A percentile compares a stretch with the other conserved stretches of the same genome.
Evolutionary conservation across 116 monocot genomes (phyloP).

Genomic region (Dioscorea cayenensis): DNA sequence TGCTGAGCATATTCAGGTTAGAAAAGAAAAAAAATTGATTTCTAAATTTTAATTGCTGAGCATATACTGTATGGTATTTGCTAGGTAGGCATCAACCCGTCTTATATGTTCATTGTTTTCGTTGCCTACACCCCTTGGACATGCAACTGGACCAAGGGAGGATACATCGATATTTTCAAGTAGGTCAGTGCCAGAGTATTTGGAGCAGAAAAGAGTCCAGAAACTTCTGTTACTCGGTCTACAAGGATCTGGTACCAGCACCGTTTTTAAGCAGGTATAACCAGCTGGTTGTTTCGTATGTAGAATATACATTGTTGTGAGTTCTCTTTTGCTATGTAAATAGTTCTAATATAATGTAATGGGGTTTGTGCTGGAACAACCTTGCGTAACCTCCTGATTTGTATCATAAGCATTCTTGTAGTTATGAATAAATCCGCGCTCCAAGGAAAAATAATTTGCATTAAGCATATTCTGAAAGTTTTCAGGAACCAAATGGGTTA

Average conservation of each 20-base stretch:
- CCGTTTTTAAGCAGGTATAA: constrained; percentile 48
- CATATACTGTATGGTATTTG: constrained; percentile 3
- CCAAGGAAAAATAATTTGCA: too few relatives aligned
- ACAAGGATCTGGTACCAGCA: constrained; percentile 49
- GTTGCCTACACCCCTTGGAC: constrained; percentile 33
- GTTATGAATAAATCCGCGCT: too few relatives aligned
- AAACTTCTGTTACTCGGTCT: constrained; percentile 46
- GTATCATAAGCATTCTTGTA: too few relatives aligned
- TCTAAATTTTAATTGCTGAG: constrained; percentile 2
- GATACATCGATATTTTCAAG: constrained; percentile 20
- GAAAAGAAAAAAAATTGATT: neutral
- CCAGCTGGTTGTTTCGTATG: neutral
- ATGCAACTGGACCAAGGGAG: constrained; percentile 12
- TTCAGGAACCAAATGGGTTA: too few relatives aligned
- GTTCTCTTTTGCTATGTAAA: neutral
- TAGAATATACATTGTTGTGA: neutral
- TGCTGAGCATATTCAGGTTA: constrained; percentile 2
- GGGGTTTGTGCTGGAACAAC: too few relatives aligned
- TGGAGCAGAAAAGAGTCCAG: constrained; percentile 38
- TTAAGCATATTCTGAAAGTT: too few relatives aligned
- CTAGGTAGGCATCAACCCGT: constrained; percentile 24
- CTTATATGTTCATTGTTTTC: constrained; percentile 31
- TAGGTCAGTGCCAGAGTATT: constrained; percentile 31
- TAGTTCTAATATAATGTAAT: too few relatives aligned
- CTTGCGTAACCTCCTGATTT: too few relatives aligned